A percentile compares a stretch with the other conserved stretches of the same genome.
These are phyloP conservation scores for Dipsacomyces acuminosporus DNA, from an alignment of 371 early-diverging fungal genomes.

Conservation along the genomic window DNA sequence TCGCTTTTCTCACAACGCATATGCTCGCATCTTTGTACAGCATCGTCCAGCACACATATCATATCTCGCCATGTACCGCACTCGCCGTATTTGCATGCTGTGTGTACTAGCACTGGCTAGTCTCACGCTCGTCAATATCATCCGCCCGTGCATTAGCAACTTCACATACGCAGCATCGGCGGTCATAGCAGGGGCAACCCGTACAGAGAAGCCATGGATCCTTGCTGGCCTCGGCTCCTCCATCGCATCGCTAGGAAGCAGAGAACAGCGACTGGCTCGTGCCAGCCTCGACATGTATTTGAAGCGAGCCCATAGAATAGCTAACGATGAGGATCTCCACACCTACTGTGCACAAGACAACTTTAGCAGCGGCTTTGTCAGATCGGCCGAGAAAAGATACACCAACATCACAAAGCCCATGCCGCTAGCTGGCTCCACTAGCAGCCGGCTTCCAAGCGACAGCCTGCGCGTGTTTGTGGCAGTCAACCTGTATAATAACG, in stretches of 20 bases:
- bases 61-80: too few relatives aligned
- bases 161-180: not conserved
- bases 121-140: not conserved
- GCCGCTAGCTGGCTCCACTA: too few relatives aligned
- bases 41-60: too few relatives aligned
- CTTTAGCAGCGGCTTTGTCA: slow-evolving; percentile 12
- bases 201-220: not conserved
- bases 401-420: not conserved
- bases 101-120: not conserved
- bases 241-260: not conserved
- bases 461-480: slow-evolving; percentile 35
- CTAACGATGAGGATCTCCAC: slow-evolving; percentile 21
- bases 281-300: slow-evolving; percentile 10
- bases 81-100: too few relatives aligned
- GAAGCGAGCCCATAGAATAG: slow-evolving; percentile 5
- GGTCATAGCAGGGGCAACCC: too few relatives aligned
- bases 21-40: too few relatives aligned
- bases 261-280: not conserved
- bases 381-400: slow-evolving; percentile 14
- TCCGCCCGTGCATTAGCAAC: not conserved
- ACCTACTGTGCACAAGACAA: slow-evolving; percentile 15
- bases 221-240: not conserved
- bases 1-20: too few relatives aligned
- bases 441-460: too few relatives aligned
- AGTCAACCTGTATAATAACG: slow-evolving; percentile 45